Conservation (phyloP, 371 early-diverging fungal species). For the Nosema granulosis region DNA sequence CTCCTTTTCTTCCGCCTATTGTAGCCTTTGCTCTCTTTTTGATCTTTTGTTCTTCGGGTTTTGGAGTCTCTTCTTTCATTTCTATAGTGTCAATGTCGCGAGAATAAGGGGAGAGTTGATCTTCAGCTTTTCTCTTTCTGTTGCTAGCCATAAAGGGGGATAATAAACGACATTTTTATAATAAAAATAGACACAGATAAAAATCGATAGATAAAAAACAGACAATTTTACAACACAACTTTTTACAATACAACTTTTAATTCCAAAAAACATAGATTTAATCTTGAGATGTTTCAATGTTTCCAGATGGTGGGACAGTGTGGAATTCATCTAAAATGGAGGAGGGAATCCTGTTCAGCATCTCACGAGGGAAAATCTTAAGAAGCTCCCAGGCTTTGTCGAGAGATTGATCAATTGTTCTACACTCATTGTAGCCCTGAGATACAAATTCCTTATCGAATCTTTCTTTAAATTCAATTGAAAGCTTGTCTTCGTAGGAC, state of each 20-base stretch:
- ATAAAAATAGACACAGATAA: not conserved
- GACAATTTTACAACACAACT: not conserved
- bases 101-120: constrained; percentile 53
- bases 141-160: constrained; percentile 16
- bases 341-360: constrained; percentile 97
- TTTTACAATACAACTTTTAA: too few species aligned
- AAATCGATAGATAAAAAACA: not conserved
- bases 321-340: constrained; percentile 88
- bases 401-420: constrained; percentile 90
- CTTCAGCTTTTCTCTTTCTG: constrained; percentile 50
- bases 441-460: constrained; percentile 94
- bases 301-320: constrained; percentile 33
- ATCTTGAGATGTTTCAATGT: not conserved
- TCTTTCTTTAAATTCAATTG: constrained; percentile 94
- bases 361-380: constrained; percentile 97
- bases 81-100: not conserved
- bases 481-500: constrained; percentile 91
- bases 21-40: constrained; percentile 40
- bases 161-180: not conserved
- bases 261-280: constrained; percentile 1
- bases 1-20: constrained; percentile 8
- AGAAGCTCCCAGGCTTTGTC: constrained; percentile 96
- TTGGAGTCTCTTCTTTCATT: not conserved
- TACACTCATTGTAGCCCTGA: constrained; percentile 85
- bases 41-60: not conserved